These are phyloP conservation scores for Fragaria nilgerrensis DNA, from an alignment of 306 rosid species.

Conservation along the genomic window DNA sequence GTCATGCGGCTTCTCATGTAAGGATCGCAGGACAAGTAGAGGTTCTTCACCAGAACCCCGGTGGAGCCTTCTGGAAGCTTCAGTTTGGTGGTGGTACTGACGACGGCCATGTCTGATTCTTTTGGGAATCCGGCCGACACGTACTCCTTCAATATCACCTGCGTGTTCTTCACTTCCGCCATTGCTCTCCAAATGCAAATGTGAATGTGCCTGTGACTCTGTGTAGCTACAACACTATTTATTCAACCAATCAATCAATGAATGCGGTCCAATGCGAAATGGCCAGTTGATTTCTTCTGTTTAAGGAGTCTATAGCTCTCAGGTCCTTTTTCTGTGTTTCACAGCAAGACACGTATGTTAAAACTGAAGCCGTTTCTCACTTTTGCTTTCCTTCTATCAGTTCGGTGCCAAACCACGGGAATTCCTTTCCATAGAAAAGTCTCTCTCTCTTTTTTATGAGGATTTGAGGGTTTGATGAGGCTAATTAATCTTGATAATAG, in stretches of 20 bases:
- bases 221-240: too few species aligned
- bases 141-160: conserved; percentile 4
- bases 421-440: not conserved
- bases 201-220: not conserved
- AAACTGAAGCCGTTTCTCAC: not conserved
- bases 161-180: conserved; percentile 6
- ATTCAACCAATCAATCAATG: not conserved
- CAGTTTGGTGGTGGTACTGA: conserved; percentile 2
- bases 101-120: not conserved
- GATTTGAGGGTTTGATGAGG: too few species aligned
- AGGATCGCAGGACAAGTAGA: conserved; percentile 51
- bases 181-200: not conserved
- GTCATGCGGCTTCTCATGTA: conserved; percentile 43
- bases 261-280: not conserved
- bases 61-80: conserved; percentile 39
- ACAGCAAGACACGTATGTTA: not conserved
- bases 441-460: too few species aligned
- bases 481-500: too few species aligned
- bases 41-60: conserved; percentile 38
- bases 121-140: not conserved
- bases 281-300: not conserved
- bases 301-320: too few species aligned
- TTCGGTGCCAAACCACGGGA: not conserved
- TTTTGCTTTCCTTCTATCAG: not conserved
- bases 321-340: not conserved